Conservation (phyloP, 768 basidiomycete genomes). For the Naganishia vishniacii region DNA sequence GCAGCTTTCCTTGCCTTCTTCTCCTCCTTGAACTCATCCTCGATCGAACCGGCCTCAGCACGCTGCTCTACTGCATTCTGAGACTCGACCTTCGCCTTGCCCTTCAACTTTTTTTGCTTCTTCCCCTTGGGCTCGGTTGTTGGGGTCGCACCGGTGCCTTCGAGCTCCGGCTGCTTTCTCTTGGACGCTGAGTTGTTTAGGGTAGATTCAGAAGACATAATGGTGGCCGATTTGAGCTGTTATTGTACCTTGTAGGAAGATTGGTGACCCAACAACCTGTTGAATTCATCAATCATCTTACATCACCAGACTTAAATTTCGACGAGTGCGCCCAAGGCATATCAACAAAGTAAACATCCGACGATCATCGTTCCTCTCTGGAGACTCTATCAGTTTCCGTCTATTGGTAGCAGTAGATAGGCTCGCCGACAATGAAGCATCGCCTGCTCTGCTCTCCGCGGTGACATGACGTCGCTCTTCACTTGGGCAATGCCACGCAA, state of each 20-base stretch:
- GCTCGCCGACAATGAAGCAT: too few species aligned
- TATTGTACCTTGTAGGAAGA: too few species aligned
- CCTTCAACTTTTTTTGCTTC: constrained; percentile 5
- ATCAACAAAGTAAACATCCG: too few species aligned
- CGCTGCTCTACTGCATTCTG: background rate
- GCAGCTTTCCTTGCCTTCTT: constrained; percentile 18
- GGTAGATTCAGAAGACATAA: background rate
- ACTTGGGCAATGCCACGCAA: constrained; percentile 2
- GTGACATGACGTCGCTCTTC: background rate
- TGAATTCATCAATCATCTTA: background rate
- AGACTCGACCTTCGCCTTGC: background rate
- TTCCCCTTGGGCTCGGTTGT: constrained; percentile 9
- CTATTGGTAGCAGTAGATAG: too few species aligned
- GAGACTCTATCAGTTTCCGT: too few species aligned
- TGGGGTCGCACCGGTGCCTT: background rate
- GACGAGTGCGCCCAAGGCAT: too few species aligned
- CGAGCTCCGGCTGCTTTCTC: constrained; percentile 16
- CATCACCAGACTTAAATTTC: background rate
- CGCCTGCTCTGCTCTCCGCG: too few species aligned
- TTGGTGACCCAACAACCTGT: too few species aligned
- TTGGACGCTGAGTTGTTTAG: background rate
- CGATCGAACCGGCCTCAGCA: background rate
- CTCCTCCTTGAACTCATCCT: background rate
- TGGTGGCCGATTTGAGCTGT: background rate
- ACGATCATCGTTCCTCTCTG: too few species aligned